Conservation (phyloP, 305 asterid species). For the Fraxinus velutina region DNA sequence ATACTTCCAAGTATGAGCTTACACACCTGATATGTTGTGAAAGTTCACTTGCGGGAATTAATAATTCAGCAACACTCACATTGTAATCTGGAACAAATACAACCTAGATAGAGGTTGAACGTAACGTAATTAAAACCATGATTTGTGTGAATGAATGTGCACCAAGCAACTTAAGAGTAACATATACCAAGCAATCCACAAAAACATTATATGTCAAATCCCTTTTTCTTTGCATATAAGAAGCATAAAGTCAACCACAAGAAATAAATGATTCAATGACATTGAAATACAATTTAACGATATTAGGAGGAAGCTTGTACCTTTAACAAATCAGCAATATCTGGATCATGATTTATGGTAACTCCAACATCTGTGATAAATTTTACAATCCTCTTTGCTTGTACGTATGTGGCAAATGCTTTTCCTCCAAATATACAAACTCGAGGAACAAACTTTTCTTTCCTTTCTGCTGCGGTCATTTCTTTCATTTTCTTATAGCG, state of each 20-base stretch:
- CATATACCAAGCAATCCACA: slow-evolving; percentile 10
- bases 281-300: slow-evolving; percentile 6
- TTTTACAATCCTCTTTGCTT: slow-evolving; percentile 90
- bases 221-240: slow-evolving; percentile 4
- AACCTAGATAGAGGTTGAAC: slow-evolving; percentile 46
- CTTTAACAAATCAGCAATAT: slow-evolving; percentile 81
- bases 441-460: slow-evolving; percentile 73
- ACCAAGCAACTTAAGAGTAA: not conserved
- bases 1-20: slow-evolving; percentile 13
- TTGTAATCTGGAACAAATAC: slow-evolving; percentile 88
- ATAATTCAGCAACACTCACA: slow-evolving; percentile 79
- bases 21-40: slow-evolving; percentile 87
- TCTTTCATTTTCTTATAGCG: slow-evolving; percentile 91
- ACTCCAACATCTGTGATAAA: slow-evolving; percentile 84
- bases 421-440: slow-evolving; percentile 94
- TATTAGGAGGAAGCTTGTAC: slow-evolving; percentile 30
- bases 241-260: not conserved
- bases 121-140: slow-evolving; percentile 16
- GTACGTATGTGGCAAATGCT: slow-evolving; percentile 81
- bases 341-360: slow-evolving; percentile 83
- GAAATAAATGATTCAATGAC: not conserved
- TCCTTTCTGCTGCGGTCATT: slow-evolving; percentile 70
- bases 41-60: slow-evolving; percentile 84
- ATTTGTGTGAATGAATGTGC: slow-evolving; percentile 12
- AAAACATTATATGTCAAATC: not conserved